Evolutionary conservation across 257 asterid genomes (phyloP).

Genomic region (Capsicum chinense): DNA sequence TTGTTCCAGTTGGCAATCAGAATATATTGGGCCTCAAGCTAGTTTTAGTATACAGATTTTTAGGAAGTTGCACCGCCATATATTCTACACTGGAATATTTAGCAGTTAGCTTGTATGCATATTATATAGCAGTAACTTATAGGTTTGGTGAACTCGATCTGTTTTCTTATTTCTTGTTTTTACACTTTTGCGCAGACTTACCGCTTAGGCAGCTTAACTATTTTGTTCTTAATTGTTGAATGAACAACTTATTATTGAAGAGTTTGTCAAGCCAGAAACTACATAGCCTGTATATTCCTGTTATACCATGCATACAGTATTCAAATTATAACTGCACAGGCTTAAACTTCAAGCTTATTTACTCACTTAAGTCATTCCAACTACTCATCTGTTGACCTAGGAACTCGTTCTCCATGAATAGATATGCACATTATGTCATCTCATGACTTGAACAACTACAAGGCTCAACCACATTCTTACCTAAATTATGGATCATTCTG

Average conservation of each 20-base stretch:
- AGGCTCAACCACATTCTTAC: neutral
- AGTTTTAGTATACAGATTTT: neutral
- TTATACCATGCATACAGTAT: neutral
- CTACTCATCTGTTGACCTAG: slow-evolving; percentile 1
- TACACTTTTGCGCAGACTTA: neutral
- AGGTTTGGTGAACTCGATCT: slow-evolving; percentile 1
- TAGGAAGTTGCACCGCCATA: slow-evolving; percentile 14
- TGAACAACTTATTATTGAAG: slow-evolving; percentile 4
- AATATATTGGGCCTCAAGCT: neutral
- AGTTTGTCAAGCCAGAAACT: neutral
- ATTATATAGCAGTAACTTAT: neutral
- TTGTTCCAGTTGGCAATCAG: slow-evolving; percentile 19
- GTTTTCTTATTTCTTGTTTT: neutral
- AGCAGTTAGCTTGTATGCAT: neutral
- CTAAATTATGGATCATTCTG: neutral
- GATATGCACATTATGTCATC: slow-evolving; percentile 12
- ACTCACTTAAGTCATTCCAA: neutral
- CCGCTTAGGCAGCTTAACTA: neutral
- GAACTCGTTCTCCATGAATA: neutral
- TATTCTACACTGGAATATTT: neutral
- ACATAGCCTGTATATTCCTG: neutral
- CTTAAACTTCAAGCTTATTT: neutral
- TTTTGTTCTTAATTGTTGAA: neutral
- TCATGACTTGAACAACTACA: neutral
- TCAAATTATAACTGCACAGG: slow-evolving; percentile 22